Evolutionary conservation across 495 filamentous ascomycete genomes (phyloP), one percentile per base, ranked within the genome.

Genomic region (Xylaria intraflava): DNA sequence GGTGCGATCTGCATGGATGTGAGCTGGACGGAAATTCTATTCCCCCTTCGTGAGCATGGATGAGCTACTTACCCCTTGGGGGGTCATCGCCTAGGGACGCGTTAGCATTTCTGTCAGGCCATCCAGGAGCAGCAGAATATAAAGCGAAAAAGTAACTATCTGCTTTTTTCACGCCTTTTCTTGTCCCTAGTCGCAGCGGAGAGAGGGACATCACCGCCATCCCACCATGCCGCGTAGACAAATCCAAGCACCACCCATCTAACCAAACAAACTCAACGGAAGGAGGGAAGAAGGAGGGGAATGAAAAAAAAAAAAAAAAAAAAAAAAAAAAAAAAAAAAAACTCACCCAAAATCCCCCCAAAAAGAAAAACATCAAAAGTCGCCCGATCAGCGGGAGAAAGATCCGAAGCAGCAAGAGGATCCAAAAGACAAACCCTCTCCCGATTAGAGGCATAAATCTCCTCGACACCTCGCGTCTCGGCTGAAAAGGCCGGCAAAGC

Each of bases 351-450:
- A 69, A 98, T 98, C 2, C 93, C 93, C 11, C 93, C 93, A 70
- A 97, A 98, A 29, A 98, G 70, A 68, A 96, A 98, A 12, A 87
- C 83, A 56, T 96, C 88, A 69, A 97, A 98, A 11, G 57, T 67
- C 35, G 86, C 81, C 9, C 81, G 88, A 75, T 98, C 93, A 38
- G 83, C 84, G 0, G 94, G 93, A 38, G 76, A 81, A 61, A 98
- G 65, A 59, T 96, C 92, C 57, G 81, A 79, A 59, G 78, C 72
- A 5, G 89, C 94, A 26, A 84, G 75, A 0, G 93, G 94, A 71
- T 98, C 93, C 31, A 98, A 74, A 56, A 98, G 75, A 66, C 93
- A 98, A 47, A 96, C 86, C 58, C 74, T 69, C 27, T 10, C 29
- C 68, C 82, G 85, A 44, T 76, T 69, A 36, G 79, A 75, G 9